Evolutionary conservation across 176 grass and related monocot genomes (phyloP).

Genomic region (sorghum (Sorghum bicolor)): Sorghum_bicolor_NCBIv3 NC_012873.2:66126001-66126500

Average conservation of each 20-base stretch:
- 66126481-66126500: no score
- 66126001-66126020: slow-evolving; percentile 23
- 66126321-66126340: no score
- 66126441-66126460: no score
- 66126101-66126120: slow-evolving; percentile 23
- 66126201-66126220: not conserved
- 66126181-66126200: slow-evolving; percentile 7
- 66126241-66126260: slow-evolving; percentile 25
- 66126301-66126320: no score
- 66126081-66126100: slow-evolving; percentile 44
- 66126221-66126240: not conserved
- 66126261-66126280: not conserved
- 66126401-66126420: no score
- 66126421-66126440: no score
- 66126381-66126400: no score
- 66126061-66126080: slow-evolving; percentile 9
- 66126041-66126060: not conserved
- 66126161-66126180: no score
- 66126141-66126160: not conserved
- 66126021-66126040: slow-evolving; percentile 46
- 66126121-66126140: slow-evolving; percentile 30
- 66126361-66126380: no score
- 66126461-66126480: no score
- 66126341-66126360: no score
- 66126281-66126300: no score